Conservation (phyloP, 768 basidiomycete genomes). For the Lactarius tabidus region DNA sequence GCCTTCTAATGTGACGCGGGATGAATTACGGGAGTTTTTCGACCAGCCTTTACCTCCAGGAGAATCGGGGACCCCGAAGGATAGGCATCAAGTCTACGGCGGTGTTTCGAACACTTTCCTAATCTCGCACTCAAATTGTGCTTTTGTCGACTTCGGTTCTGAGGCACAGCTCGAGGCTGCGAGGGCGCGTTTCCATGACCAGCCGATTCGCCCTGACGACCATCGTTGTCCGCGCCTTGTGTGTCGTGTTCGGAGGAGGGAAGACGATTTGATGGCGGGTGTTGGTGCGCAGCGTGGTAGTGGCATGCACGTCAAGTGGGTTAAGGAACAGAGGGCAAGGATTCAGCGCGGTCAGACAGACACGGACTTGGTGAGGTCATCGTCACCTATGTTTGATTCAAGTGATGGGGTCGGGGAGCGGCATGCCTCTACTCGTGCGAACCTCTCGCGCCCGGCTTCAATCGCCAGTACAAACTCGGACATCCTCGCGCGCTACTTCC, state of each 20-base stretch:
- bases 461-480: constrained; percentile 82
- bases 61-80: constrained; percentile 19
- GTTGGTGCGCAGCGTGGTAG: constrained; percentile 88
- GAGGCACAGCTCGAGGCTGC: constrained; percentile 60
- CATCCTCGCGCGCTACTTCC: constrained; percentile 70
- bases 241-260: constrained; percentile 73
- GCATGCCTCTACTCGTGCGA: constrained; percentile 37
- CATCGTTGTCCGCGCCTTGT: constrained; percentile 72
- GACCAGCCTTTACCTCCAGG: constrained; percentile 37
- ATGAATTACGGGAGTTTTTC: constrained; percentile 87
- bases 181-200: constrained; percentile 69
- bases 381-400: constrained; percentile 34
- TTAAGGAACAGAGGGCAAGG: constrained; percentile 55
- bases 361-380: constrained; percentile 12
- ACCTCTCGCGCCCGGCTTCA: constrained; percentile 65
- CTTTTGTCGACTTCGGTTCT: constrained; percentile 83
- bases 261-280: constrained; percentile 85
- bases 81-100: constrained; percentile 29
- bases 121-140: constrained; percentile 90
- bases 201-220: constrained; percentile 64
- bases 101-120: constrained; percentile 86
- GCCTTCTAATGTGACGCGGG: constrained; percentile 73
- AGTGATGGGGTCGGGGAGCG: constrained; percentile 35
- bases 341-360: constrained; percentile 25
- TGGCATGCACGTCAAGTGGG: constrained; percentile 79